Base-by-base conservation (phyloP, 164 flowering plant genomes). In the Macadamia tetraphylla region DNA sequence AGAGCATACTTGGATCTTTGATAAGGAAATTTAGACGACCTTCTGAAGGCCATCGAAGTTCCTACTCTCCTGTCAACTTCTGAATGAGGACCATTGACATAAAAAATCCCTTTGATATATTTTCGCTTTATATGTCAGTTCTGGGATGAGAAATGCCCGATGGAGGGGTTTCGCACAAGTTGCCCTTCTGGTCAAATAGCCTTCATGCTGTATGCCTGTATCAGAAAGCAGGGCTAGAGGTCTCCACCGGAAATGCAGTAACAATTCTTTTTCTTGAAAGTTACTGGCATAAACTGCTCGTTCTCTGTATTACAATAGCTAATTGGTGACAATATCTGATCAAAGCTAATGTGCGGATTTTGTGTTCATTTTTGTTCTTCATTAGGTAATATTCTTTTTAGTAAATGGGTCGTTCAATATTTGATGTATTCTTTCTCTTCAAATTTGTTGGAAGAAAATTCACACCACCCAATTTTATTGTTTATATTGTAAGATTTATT, bases 1-100 rank as follows among this genome's bases (percentile, higher is more conserved):
- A 90, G 98, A 76, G 82, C 73, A 70, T 66, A 14, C 68, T 76
- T 57, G 67, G 67, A 60, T 84, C 88, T 53, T 64, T 84, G 31
- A 69, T 81, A 46, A 77, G 79, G 69, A 89, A 70, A 81, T 80
- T 82, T 68, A 84, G 82, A 77, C 84, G 90, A 72, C 85, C 87
- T 23, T 77, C 85, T 58, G 71, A 74, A 71, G 79, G 83, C 60
- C 68, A 86, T 65, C 77, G 85, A 43, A 83, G 81, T 79, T 81
- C 94, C 5, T 92, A 87, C 75, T 86, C 96, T 66, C 83, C 86
- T 2, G 87, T 86, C 65, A 81, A 85, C 77, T 92, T 87, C 70
- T 92, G 84, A 86, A 79, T 64, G 15, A 42, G 9, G 23, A 35
- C 56, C 42, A 60, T 23, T 55, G 62, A 67, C 67, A 32, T 30